A percentile compares a stretch with the other conserved stretches of the same genome.
Conservation (phyloP, 495 filamentous ascomycete genomes). For the Hypoxylon crocopeplum region DNA sequence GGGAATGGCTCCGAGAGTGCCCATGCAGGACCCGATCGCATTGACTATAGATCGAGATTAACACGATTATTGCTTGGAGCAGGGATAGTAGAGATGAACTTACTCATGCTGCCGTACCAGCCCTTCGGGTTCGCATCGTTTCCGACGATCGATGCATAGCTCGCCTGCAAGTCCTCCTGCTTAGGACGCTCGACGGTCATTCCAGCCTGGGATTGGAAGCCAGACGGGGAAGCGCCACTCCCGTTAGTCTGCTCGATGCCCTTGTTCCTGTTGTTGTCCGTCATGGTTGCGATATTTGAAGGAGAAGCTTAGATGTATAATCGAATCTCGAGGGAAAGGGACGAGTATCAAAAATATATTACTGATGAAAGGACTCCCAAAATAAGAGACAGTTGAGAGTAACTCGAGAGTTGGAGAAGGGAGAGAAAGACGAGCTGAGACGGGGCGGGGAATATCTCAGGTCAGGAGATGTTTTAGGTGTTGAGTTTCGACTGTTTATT, state of each 20-base stretch:
- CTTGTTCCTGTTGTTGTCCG: constrained; percentile 23
- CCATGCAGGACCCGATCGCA: constrained; percentile 75
- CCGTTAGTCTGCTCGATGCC: constrained; percentile 32
- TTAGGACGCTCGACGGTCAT: constrained; percentile 85
- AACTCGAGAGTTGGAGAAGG: constrained; percentile 3
- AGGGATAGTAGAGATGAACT: constrained; percentile 37
- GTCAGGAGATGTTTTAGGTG: constrained; percentile 3
- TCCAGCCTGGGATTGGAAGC: constrained; percentile 53
- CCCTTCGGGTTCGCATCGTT: constrained; percentile 77
- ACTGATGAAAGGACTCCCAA: not conserved
- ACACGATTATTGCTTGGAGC: not conserved
- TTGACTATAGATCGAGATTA: constrained; percentile 61
- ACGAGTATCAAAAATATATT: not conserved
- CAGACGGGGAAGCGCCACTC: constrained; percentile 21
- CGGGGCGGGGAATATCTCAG: constrained; percentile 1
- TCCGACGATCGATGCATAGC: constrained; percentile 79
- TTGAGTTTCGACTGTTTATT: not conserved
- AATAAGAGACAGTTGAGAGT: too few relatives aligned
- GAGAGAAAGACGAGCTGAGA: not conserved
- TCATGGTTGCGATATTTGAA: constrained; percentile 7
- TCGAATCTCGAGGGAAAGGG: not conserved
- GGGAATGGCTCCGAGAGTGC: constrained; percentile 84
- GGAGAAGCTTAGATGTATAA: not conserved
- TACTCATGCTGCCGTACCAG: constrained; percentile 92
- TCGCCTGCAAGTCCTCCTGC: constrained; percentile 83